Percentiles rank a stretch among this genome's conserved stretches.
These are phyloP conservation scores for Dactylellina leptospora DNA, from an alignment of 2,329 filamentous ascomycete species.

Conservation along the genomic window DNA sequence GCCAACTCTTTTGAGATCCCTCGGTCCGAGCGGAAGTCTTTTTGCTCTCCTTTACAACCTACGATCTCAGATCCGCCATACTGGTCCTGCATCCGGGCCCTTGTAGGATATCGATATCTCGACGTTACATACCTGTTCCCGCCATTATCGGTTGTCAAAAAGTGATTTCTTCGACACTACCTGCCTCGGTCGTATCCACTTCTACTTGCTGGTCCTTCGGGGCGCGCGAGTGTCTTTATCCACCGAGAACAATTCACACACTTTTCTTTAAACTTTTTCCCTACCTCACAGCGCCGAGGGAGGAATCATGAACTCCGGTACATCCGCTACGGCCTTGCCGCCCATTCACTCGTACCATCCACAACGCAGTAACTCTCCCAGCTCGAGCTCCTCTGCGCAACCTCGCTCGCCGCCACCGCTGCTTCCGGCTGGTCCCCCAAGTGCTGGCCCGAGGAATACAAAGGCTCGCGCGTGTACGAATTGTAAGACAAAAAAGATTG, in stretches of 20 bases:
- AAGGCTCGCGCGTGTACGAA: constrained; percentile 51
- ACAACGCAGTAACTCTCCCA: constrained; percentile 14
- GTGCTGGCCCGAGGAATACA: constrained; percentile 31
- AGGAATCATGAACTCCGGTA: constrained; percentile 35
- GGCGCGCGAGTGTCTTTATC: constrained; percentile 23
- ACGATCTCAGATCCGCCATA: constrained; percentile 13
- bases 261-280: background rate
- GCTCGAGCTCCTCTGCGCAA: constrained; percentile 39
- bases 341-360: constrained; percentile 49
- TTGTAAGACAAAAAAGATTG: constrained; percentile 53
- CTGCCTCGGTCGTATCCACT: background rate
- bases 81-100: constrained; percentile 34
- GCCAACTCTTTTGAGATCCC: constrained; percentile 9
- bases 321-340: constrained; percentile 49
- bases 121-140: background rate
- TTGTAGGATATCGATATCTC: constrained; percentile 13
- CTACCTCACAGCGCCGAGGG: too few relatives aligned
- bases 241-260: constrained; percentile 12
- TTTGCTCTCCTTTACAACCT: constrained; percentile 35
- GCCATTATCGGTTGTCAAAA: background rate
- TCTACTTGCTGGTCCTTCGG: constrained; percentile 24
- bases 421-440: constrained; percentile 30
- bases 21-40: constrained; percentile 51
- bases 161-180: constrained; percentile 1
- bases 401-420: constrained; percentile 46